A percentile compares a stretch with the other conserved stretches of the same genome.
phyloP scores from a whole-genome alignment of 257 asterid species.

The Petunia secreta region DNA sequence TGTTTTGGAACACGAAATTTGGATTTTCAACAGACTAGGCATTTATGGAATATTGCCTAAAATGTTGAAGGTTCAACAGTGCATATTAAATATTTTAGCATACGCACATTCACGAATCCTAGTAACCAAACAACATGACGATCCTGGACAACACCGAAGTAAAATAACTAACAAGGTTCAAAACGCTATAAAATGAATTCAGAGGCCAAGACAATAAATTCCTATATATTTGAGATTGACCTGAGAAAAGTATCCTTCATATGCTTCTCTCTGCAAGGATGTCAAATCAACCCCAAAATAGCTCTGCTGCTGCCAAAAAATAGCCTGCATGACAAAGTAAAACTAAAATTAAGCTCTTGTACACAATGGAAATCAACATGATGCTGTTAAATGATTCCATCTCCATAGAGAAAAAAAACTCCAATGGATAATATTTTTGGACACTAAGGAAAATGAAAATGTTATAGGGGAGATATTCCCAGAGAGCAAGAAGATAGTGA shows the following conservation, averaged over 20 bases:
- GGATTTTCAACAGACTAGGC: not conserved
- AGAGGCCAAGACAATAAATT: not conserved
- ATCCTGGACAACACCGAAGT: not conserved
- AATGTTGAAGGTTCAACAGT: not conserved
- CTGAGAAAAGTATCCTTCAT: conserved; percentile 99
- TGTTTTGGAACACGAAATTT: not conserved
- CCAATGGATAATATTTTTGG: not conserved
- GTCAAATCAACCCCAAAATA: conserved; percentile 93
- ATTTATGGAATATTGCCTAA: not conserved
- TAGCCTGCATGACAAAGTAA: conserved; percentile 65
- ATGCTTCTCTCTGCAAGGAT: conserved; percentile 86
- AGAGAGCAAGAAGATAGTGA: not conserved
- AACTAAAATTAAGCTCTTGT: conserved; percentile 28
- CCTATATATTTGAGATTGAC: conserved; percentile 40
- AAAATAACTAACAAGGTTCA: not conserved
- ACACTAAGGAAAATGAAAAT: not conserved
- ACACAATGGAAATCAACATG: not conserved
- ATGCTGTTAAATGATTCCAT: not conserved
- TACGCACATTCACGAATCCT: not conserved
- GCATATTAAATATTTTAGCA: not conserved
- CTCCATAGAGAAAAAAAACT: not conserved
- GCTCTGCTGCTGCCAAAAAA: conserved; percentile 98
- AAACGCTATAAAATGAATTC: conserved; percentile 16
- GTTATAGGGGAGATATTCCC: not conserved
- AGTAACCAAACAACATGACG: not conserved